These are phyloP conservation scores for Aspergillus leporis DNA, from an alignment of 495 filamentous ascomycete genomes.

Conservation along the genomic window DNA sequence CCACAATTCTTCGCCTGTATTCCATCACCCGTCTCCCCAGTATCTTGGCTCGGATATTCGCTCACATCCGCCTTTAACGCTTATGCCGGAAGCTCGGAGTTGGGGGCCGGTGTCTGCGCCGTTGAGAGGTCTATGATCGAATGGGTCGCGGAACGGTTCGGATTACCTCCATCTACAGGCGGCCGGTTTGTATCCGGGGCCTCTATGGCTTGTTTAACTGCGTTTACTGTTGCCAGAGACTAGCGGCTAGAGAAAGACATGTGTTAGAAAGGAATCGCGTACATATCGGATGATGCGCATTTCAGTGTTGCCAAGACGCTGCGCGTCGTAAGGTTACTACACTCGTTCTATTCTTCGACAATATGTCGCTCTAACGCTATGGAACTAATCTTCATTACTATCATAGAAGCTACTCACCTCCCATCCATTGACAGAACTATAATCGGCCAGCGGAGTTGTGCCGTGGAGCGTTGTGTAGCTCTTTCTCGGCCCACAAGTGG, in stretches of 20 bases:
- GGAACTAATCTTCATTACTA: constrained; percentile 9
- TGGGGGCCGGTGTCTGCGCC: constrained; percentile 1
- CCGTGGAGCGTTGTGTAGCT: constrained; percentile 25
- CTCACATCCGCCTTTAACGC: constrained; percentile 9
- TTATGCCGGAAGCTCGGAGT: constrained; percentile 3
- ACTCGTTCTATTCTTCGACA: too few species aligned
- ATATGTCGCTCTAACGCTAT: constrained; percentile 16
- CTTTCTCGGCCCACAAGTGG: constrained; percentile 1
- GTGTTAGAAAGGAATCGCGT: constrained; percentile 17
- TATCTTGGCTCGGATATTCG: constrained; percentile 8
- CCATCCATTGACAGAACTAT: constrained; percentile 34
- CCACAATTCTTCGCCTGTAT: constrained; percentile 5
- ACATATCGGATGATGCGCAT: constrained; percentile 30
- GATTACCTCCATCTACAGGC: constrained; percentile 5
- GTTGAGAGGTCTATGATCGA: constrained; percentile 1
- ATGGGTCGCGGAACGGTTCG: constrained; percentile 2
- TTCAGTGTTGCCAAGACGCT: constrained; percentile 24
- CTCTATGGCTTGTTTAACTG: constrained; percentile 11
- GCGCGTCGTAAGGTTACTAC: constrained; percentile 22
- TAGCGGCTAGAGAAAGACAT: background rate
- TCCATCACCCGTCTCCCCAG: background rate
- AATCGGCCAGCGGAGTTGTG: constrained; percentile 24
- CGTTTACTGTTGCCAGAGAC: constrained; percentile 9
- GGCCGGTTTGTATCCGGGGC: constrained; percentile 13
- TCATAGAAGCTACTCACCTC: constrained; percentile 24